Evolutionary conservation across 2,329 filamentous ascomycete species (phyloP).

Genomic region (Cytospora paraplurivora): DNA sequence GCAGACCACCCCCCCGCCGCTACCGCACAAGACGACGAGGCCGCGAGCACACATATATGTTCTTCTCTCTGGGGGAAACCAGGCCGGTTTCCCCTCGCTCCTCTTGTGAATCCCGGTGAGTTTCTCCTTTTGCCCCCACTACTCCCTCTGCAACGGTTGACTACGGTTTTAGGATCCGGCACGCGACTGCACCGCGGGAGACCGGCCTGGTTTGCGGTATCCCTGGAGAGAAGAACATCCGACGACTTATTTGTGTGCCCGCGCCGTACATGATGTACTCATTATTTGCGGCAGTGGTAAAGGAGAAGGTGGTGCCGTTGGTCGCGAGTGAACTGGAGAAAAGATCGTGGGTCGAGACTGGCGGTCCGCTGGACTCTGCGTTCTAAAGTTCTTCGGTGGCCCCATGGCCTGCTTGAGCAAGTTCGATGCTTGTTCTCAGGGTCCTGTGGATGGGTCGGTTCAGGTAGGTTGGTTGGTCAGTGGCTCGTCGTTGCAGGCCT

Average conservation of each 20-base stretch:
- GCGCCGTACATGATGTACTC: background rate
- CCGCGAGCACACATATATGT: constrained; percentile 6
- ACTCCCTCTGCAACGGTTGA: background rate
- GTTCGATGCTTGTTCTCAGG: background rate
- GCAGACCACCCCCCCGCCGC: background rate
- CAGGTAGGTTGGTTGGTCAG: constrained; percentile 12
- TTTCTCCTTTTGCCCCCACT: background rate
- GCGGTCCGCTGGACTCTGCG: background rate
- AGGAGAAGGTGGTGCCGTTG: constrained; percentile 6
- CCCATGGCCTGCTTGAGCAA: background rate
- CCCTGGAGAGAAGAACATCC: constrained; percentile 3
- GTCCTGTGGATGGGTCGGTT: constrained; percentile 4
- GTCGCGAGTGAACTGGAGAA: background rate
- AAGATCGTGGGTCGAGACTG: constrained; percentile 12
- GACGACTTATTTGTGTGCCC: background rate
- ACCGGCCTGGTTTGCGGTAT: background rate
- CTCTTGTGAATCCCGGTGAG: background rate
- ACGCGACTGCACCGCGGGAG: background rate
- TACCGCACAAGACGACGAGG: constrained; percentile 1
- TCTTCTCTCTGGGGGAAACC: constrained; percentile 6
- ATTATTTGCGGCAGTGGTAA: background rate
- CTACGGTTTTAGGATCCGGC: background rate
- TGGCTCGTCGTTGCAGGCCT: no score
- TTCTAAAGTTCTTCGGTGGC: no score
- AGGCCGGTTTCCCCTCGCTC: background rate